These are phyloP conservation scores for Dicorynia guianensis DNA, from an alignment of 306 rosid species.

Conservation along the genomic window DNA sequence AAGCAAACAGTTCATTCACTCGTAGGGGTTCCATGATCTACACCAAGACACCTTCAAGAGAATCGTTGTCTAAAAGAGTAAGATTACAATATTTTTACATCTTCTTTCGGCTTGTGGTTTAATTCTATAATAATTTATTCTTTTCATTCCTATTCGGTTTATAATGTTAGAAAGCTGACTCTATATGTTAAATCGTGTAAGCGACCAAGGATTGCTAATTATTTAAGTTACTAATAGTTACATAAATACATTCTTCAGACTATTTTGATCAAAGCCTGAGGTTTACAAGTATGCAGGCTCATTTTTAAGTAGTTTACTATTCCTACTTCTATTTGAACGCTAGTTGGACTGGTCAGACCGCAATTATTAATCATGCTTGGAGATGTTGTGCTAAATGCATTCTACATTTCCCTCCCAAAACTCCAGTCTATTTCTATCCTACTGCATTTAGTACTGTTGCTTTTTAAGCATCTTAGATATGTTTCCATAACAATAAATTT, in stretches of 20 bases:
- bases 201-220: conserved; percentile 9
- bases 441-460: neutral
- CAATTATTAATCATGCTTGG: neutral
- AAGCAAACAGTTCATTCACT: conserved; percentile 81
- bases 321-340: too few species aligned
- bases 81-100: conserved; percentile 7
- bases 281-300: conserved; percentile 8
- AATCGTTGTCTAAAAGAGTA: conserved; percentile 72
- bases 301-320: conserved; percentile 7
- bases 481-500: too few species aligned
- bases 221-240: conserved; percentile 12
- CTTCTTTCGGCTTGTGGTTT: neutral
- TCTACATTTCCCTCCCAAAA: conserved; percentile 15
- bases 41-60: conserved; percentile 94
- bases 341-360: neutral
- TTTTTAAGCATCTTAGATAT: too few species aligned
- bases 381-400: neutral
- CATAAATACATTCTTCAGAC: neutral
- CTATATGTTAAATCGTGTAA: neutral
- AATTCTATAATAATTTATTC: neutral
- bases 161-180: neutral
- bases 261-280: conserved; percentile 9
- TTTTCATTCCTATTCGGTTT: neutral
- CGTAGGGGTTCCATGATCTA: conserved; percentile 87
- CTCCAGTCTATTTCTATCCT: conserved; percentile 15